Evolutionary conservation across 129 eudicot species (phyloP), one percentile per base, ranked within the genome.

Genomic region (Pseudognaphalium luteoalbum): DNA sequence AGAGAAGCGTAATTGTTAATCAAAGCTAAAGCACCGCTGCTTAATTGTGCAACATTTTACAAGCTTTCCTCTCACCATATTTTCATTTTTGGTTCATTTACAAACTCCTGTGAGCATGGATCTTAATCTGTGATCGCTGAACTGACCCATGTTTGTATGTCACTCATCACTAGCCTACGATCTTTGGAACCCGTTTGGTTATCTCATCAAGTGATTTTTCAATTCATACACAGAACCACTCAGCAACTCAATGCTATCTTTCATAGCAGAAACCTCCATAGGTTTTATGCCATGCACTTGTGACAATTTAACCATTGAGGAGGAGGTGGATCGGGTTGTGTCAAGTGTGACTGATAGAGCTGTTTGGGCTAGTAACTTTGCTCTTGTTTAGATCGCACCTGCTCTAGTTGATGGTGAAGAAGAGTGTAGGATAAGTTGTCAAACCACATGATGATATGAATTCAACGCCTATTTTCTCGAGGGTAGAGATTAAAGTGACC

Each of bases 71-170:
- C 91, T 84, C 19, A 84, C 83, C 21, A 83, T 75, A 9, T 86
- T 79, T 86, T 86, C 71, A 75, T 71, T n/a, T 72, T 71, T 0
- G 81, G 80, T 61, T 80, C 83, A 9, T 81, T 81, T 4, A 47
- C 79, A 64, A 89, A 84, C 64, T 89, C 91, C 5, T 86, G 87
- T 25, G 72, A 66, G 80, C 94, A 86, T 8, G 89, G 84, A 70
- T 83, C 78, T 20, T 89, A 86, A 42, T 89, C 80, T 0, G 89
- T 89, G 68, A 86, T 2, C 17, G 89, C 87, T 3, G 89, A 87
- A 72, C 94, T 84, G 1, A 88, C 84, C 94, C 94, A 88, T 5
- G 94, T 86, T 65, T 88, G 87, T 44, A 81, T 41, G 29, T 87
- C 81, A 29, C 66, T 85, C 64, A 82, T 80, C 75, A 79, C 62